A percentile compares a stretch with the other conserved stretches of the same genome.
phyloP scores from a whole-genome alignment of 768 basidiomycete species.

The Pleurotus salmoneostramineus region DNA sequence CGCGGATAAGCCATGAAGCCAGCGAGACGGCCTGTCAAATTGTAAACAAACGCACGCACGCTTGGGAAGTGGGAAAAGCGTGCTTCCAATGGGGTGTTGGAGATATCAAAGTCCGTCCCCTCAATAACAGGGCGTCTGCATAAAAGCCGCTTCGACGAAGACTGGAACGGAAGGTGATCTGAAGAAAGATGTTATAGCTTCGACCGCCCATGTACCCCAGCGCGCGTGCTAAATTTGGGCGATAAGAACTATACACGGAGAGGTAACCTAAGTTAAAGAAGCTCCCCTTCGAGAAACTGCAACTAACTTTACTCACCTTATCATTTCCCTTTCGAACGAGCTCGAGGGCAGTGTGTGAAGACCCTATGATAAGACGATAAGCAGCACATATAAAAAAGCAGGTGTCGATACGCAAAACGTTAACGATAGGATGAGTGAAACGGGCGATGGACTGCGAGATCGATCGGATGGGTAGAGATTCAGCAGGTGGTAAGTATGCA shows the following conservation, averaged over 20 bases:
- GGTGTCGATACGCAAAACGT: not conserved
- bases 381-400: not conserved
- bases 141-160: not conserved
- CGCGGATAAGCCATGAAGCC: not conserved
- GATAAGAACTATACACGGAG: not conserved
- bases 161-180: not conserved
- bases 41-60: not conserved
- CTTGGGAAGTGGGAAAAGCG: not conserved
- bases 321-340: not conserved
- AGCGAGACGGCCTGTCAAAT: not conserved
- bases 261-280: not conserved
- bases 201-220: too few species aligned
- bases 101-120: too few species aligned
- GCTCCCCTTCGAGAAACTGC: not conserved
- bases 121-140: too few species aligned
- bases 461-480: not conserved
- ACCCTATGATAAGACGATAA: not conserved
- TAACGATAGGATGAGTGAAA: not conserved
- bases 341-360: too few species aligned
- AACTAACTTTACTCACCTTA: slow-evolving; percentile 4
- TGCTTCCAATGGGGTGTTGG: slow-evolving; percentile 1
- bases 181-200: not conserved
- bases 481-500: not conserved
- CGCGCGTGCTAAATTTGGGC: not conserved
- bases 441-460: not conserved